Evolutionary conservation across 2,329 filamentous ascomycete genomes (phyloP), one percentile per base, ranked within the genome.

Genomic region (Metarhizium robertsii): DNA sequence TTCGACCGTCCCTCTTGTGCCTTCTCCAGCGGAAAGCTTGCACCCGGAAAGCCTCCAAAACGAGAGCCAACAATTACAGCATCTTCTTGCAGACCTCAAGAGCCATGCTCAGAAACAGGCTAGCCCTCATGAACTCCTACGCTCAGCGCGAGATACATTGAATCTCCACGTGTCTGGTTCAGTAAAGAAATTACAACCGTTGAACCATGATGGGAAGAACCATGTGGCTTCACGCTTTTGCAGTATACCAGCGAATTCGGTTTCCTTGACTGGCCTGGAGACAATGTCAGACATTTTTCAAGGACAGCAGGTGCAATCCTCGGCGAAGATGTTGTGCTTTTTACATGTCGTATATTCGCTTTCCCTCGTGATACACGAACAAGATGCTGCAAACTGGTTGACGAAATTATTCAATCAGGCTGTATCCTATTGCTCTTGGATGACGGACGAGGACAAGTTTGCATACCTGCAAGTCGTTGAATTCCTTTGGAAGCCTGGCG

Each of bases 301-400:
- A 25, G 75, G 73, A 2, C 61, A 61, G n/a, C 64, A 66, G 6
- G 64, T 69, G 0, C 62, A 65, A 3, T 71, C 73, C 1, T 69
- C 79, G 4, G 60, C 76, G 32, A 70, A 77, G 32, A 70, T 73
- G 2, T 61, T 82, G 2, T 81, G 77, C 61, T 76, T 81, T 57
- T 63, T 80, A 36, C 79, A 82, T 55, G 59, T 81, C 20, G 67
- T 76, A 29, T 80, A 79, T 59, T 75, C 77, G 13, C 70, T 81
- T 42, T 79, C 74, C 4, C 60, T 79, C 10, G 69, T 77, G 14
- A 61, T 78, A 5, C 71, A 78, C 54, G 74, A 73, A 60, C 69
- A 73, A 52, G 70, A 73, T 34, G 66, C 73, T 5, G 51, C 61
- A 11, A 57, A 56, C 7, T 70, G 69, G 51, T 72, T 69, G 29